phyloP scores from a whole-genome alignment of 2,329 filamentous ascomycete genomes.

The Diaporthe citrichinensis region DNA sequence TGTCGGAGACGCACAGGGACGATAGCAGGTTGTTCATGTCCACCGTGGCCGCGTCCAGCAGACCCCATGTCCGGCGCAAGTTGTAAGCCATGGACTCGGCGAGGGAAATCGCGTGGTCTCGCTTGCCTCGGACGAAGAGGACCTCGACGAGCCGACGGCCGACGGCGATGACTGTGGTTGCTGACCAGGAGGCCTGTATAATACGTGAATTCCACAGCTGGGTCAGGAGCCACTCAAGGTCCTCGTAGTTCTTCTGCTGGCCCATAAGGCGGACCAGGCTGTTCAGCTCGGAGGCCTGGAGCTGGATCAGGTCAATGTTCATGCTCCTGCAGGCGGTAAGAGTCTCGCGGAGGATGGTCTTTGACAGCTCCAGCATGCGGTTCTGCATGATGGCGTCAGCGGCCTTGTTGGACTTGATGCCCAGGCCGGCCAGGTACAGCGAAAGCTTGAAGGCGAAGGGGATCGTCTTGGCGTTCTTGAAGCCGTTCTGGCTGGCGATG shows the following conservation, averaged over 20 bases:
- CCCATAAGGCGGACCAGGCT: slow-evolving; percentile 42
- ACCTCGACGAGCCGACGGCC: slow-evolving; percentile 42
- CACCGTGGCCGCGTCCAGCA: slow-evolving; percentile 42
- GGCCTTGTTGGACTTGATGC: slow-evolving; percentile 47
- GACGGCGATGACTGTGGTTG: slow-evolving; percentile 41
- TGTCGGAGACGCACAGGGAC: slow-evolving; percentile 40
- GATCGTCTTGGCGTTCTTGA: slow-evolving; percentile 42
- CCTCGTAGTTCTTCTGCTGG: slow-evolving; percentile 43
- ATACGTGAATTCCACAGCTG: slow-evolving; percentile 43
- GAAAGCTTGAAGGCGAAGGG: slow-evolving; percentile 42
- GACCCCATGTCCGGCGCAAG: slow-evolving; percentile 42
- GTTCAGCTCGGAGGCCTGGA: slow-evolving; percentile 42
- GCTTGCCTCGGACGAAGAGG: slow-evolving; percentile 41
- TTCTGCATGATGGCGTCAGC: slow-evolving; percentile 41
- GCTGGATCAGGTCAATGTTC: slow-evolving; percentile 42
- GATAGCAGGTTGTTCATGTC: slow-evolving; percentile 43
- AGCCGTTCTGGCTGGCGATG: slow-evolving; percentile 41
- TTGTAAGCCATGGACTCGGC: slow-evolving; percentile 43
- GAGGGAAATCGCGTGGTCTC: slow-evolving; percentile 40
- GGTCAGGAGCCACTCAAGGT: slow-evolving; percentile 42
- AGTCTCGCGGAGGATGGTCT: slow-evolving; percentile 42
- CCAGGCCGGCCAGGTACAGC: slow-evolving; percentile 41
- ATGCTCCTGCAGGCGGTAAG: slow-evolving; percentile 41
- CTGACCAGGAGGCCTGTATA: slow-evolving; percentile 41
- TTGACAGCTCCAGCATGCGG: slow-evolving; percentile 42